Base-by-base conservation (phyloP, 2,329 filamentous ascomycete species). In the Scedosporium boydii region DNA sequence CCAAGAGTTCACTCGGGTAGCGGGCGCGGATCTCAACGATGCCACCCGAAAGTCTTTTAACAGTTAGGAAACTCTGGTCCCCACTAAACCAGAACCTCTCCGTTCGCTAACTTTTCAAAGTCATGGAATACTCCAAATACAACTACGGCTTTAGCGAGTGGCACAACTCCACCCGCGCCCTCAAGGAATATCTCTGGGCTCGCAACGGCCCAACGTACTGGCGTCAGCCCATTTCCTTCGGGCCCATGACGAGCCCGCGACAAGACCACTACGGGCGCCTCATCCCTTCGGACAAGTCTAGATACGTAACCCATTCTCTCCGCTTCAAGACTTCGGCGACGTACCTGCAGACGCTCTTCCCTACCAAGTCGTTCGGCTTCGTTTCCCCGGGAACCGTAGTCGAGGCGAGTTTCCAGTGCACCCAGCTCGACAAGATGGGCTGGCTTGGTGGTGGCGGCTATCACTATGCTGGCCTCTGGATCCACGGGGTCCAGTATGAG, bases 401-500 rank as follows among this genome's bases (percentile, higher is more conserved):
- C 1, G 71, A 74, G 12, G 79, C 77, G 1, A 79, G 73, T 29
- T 73, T 78, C 60, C 75, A 72, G 0, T 71, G 73, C 21, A 82
- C 70, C 76, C 75, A 61, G 1, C 69, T 83, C 2, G 70, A 74
- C 44, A 78, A 80, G 0, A 80, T 88, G 76, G 75, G 80, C 34
- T 88, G 85, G 84, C 77, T 88, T 0, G 84, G 82, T 3, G 85
- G 85, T 2, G 71, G 73, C 0, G 84, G 85, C 0, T 88, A 88
- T 68, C 78, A 74, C 18, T 78, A 81, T 66, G 73, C 85, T 14
- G 85, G 83, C 0, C 75, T 88, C 0, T 87, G 85, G 67, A 79
- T 88, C 16, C 85, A 88, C 64, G 85, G 82, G 0, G 80, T 87
- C 1, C 71, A 84, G 64, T 86, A 86, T 65, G 76, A 71, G 1